Conservation (phyloP, 2,329 filamentous ascomycete species). For the Podosphaera leucotricha region DNA sequence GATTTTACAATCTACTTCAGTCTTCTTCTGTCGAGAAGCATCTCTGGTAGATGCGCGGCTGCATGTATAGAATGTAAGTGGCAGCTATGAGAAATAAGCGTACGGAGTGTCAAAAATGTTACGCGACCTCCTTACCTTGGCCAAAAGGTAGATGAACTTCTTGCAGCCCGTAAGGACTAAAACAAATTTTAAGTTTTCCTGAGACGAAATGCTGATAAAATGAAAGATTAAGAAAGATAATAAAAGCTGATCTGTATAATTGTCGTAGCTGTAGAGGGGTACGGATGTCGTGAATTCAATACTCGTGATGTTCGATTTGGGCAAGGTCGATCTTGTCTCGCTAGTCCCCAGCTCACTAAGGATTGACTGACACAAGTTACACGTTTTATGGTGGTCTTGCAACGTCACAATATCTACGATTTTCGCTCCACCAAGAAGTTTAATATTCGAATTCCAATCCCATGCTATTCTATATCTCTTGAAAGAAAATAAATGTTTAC, state of each 20-base stretch:
- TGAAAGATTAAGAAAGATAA: background rate
- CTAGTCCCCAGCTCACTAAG: background rate
- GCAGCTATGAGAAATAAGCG: background rate
- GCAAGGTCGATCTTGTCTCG: background rate
- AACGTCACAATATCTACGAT: too few relatives aligned
- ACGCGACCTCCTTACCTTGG: background rate
- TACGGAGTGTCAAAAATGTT: background rate
- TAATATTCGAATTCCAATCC: too few relatives aligned
- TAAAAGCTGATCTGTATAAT: background rate
- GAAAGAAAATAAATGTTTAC: too few relatives aligned
- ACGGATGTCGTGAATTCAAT: background rate
- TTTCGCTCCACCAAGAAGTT: too few relatives aligned
- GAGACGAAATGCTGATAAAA: background rate
- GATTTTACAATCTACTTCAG: slow-evolving; percentile 15
- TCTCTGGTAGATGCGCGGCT: slow-evolving; percentile 11
- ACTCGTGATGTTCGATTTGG: background rate
- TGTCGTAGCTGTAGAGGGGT: background rate
- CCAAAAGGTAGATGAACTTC: background rate
- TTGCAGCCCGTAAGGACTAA: background rate
- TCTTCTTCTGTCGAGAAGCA: slow-evolving; percentile 14
- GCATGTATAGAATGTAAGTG: slow-evolving; percentile 9
- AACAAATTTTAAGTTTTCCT: background rate
- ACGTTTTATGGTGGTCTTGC: too few relatives aligned
- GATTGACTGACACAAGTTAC: too few relatives aligned
- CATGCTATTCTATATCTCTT: too few relatives aligned